These are phyloP conservation scores for Allantophomopsis lycopodina DNA, from an alignment of 2,329 filamentous ascomycete species.

Conservation along the genomic window DNA sequence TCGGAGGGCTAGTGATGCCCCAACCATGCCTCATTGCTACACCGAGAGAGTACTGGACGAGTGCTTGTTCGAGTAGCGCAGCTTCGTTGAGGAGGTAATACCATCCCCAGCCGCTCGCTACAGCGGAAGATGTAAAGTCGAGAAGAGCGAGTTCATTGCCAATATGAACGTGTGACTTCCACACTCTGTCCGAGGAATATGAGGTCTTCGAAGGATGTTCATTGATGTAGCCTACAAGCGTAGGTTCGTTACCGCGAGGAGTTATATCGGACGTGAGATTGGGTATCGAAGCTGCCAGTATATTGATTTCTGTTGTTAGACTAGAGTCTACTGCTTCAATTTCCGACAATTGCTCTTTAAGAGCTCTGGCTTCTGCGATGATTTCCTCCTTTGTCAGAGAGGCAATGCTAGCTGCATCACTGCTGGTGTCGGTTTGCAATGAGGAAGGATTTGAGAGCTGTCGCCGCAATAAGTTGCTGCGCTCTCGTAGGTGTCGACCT, in stretches of 20 bases:
- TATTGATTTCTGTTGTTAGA: conserved; percentile 52
- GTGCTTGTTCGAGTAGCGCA: conserved; percentile 85
- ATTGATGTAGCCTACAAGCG: conserved; percentile 68
- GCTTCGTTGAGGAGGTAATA: conserved; percentile 92
- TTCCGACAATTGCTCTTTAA: conserved; percentile 48
- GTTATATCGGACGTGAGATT: conserved; percentile 73
- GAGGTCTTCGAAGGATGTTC: conserved; percentile 36
- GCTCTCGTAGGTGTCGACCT: conserved; percentile 46
- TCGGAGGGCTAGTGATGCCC: conserved; percentile 71
- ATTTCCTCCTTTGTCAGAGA: conserved; percentile 33
- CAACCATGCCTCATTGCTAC: conserved; percentile 64
- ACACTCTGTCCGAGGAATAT: conserved; percentile 24
- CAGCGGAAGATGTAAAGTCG: conserved; percentile 71
- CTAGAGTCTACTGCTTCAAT: conserved; percentile 49
- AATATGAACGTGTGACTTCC: conserved; percentile 74
- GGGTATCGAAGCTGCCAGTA: conserved; percentile 64
- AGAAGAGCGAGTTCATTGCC: conserved; percentile 77
- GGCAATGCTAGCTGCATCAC: conserved; percentile 13
- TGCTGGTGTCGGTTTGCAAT: conserved; percentile 23
- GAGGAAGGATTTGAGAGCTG: conserved; percentile 36
- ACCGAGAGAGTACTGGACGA: conserved; percentile 73
- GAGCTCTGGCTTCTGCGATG: conserved; percentile 44
- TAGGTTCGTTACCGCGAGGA: conserved; percentile 53
- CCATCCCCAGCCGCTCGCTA: conserved; percentile 92
- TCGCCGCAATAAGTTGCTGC: conserved; percentile 49